phyloP scores from a whole-genome alignment of 345 rosid species.

The Passiflora organensis region DNA sequence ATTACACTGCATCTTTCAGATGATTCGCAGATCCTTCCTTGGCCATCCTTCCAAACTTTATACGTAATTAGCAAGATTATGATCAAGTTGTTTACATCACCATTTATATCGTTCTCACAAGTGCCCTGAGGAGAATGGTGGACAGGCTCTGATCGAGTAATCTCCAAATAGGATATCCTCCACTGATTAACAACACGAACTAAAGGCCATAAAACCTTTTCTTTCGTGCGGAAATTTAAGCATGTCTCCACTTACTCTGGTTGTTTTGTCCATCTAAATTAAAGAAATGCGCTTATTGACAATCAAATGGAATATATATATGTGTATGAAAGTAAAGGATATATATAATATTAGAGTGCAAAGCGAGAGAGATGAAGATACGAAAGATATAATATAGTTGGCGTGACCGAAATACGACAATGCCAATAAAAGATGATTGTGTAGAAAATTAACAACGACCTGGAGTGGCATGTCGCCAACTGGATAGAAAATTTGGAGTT shows the following conservation, averaged over 20 bases:
- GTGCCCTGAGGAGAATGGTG: constrained; percentile 4
- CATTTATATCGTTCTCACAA: too few relatives aligned
- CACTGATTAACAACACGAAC: neutral
- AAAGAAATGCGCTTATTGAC: constrained; percentile 1
- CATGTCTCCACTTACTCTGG: constrained; percentile 17
- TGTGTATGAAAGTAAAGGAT: neutral
- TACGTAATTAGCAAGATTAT: too few relatives aligned
- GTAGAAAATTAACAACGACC: constrained; percentile 22
- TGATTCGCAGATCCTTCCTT: too few relatives aligned
- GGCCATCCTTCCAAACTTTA: too few relatives aligned
- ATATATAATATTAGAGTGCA: neutral
- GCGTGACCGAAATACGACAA: constrained; percentile 33
- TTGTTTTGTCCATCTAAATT: constrained; percentile 7
- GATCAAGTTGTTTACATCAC: too few relatives aligned
- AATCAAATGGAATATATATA: neutral
- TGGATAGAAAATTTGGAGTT: constrained; percentile 14
- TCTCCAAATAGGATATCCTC: neutral
- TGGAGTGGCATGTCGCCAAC: constrained; percentile 30
- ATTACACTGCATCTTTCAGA: too few relatives aligned
- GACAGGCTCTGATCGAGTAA: constrained; percentile 4
- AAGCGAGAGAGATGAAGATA: constrained; percentile 1
- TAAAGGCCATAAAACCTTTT: too few relatives aligned
- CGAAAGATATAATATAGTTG: constrained; percentile 6
- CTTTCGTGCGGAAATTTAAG: neutral
- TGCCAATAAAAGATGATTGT: constrained; percentile 23